phyloP scores from a whole-genome alignment of 2,329 filamentous ascomycete genomes.

The Chrysoporthe puriensis region DNA sequence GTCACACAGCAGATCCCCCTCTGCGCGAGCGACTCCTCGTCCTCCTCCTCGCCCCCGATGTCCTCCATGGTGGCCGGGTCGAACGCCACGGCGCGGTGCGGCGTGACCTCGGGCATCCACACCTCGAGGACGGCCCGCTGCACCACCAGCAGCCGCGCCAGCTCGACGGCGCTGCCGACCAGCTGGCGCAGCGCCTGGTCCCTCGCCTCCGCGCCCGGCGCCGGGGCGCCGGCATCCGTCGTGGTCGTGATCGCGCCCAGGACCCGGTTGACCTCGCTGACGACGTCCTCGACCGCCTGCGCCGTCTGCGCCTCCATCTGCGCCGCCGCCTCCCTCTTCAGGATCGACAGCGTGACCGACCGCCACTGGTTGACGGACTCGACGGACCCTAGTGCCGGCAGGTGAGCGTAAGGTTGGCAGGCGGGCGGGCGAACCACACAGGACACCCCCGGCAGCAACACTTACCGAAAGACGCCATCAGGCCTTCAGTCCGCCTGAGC shows the following conservation, averaged over 20 bases:
- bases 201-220: conserved; percentile 45
- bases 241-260: conserved; percentile 57
- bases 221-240: conserved; percentile 37
- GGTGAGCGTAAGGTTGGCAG: no score
- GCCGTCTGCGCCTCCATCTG: conserved; percentile 52
- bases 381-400: conserved; percentile 41
- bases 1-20: conserved; percentile 64
- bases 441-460: neutral
- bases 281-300: conserved; percentile 46
- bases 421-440: no score
- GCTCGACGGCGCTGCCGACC: conserved; percentile 56
- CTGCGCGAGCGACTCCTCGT: conserved; percentile 56
- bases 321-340: conserved; percentile 56
- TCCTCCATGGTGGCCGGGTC: conserved; percentile 67
- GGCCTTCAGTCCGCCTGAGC: conserved; percentile 53
- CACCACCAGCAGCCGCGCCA: conserved; percentile 59
- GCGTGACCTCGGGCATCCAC: conserved; percentile 56
- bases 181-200: conserved; percentile 58
- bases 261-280: conserved; percentile 52
- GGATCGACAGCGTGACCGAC: conserved; percentile 62
- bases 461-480: conserved; percentile 48
- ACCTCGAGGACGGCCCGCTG: conserved; percentile 63
- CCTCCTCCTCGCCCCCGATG: conserved; percentile 65
- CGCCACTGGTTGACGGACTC: conserved; percentile 69
- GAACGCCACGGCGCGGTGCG: conserved; percentile 60